Conservation (phyloP, 495 filamentous ascomycete species). For the Cercophora sp. region DNA sequence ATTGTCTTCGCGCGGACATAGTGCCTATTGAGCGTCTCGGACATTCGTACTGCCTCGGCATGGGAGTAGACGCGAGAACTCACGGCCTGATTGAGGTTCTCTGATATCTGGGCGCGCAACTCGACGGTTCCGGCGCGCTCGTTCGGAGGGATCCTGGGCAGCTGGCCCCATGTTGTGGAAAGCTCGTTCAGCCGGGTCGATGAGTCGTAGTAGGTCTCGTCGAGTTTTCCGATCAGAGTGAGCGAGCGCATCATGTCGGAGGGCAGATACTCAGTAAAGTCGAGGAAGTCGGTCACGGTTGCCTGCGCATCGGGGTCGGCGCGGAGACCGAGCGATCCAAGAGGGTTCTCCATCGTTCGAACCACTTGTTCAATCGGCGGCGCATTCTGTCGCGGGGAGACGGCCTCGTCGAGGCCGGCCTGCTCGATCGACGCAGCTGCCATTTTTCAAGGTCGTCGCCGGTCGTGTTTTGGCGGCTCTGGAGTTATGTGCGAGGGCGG, state of each 20-base stretch:
- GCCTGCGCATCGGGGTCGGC: conserved; percentile 90
- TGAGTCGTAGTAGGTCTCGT: conserved; percentile 62
- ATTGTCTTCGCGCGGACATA: conserved; percentile 72
- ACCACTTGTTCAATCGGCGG: conserved; percentile 28
- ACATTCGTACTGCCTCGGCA: conserved; percentile 78
- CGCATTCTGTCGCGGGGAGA: conserved; percentile 38
- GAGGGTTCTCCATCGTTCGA: conserved; percentile 26
- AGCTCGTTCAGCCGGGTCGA: conserved; percentile 67
- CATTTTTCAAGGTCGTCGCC: no score
- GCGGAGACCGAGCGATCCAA: conserved; percentile 35
- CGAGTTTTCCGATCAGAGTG: conserved; percentile 79
- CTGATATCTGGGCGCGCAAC: conserved; percentile 73
- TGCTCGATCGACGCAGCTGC: conserved; percentile 17
- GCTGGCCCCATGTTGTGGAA: conserved; percentile 66
- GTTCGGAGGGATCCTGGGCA: conserved; percentile 56
- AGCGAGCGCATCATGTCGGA: conserved; percentile 88
- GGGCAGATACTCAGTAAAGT: conserved; percentile 94
- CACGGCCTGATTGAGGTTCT: conserved; percentile 67
- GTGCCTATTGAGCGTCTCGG: conserved; percentile 73
- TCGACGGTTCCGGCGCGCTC: conserved; percentile 41
- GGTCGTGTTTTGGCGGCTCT: neutral
- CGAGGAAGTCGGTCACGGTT: conserved; percentile 90
- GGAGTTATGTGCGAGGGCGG: no score
- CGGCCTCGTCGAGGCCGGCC: conserved; percentile 31
- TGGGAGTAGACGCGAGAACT: conserved; percentile 71